phyloP scores from a whole-genome alignment of 805 yeast genomes.

The Candida ponderosae region DNA sequence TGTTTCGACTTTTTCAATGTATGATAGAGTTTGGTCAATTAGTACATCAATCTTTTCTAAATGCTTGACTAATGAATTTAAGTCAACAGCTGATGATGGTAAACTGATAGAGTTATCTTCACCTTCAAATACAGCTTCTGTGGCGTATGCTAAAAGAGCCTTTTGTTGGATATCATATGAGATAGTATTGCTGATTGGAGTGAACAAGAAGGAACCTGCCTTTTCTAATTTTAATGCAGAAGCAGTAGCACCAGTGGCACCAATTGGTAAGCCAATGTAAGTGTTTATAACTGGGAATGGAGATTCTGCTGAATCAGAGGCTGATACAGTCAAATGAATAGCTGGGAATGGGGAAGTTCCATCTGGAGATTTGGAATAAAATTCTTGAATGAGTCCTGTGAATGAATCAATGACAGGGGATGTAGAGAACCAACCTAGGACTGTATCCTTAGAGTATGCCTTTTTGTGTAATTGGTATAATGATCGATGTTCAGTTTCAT shows the following conservation, averaged over 20 bases:
- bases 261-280: constrained; percentile 73
- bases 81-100: constrained; percentile 30
- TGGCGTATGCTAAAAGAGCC: constrained; percentile 42
- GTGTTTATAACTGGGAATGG: constrained; percentile 52
- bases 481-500: constrained; percentile 65
- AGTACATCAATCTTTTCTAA: constrained; percentile 36
- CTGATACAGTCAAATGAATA: constrained; percentile 65
- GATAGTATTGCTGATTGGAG: constrained; percentile 66
- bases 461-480: constrained; percentile 66
- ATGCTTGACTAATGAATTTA: constrained; percentile 38
- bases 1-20: constrained; percentile 34
- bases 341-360: constrained; percentile 73
- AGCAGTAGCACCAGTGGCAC: constrained; percentile 37
- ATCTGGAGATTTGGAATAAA: constrained; percentile 61
- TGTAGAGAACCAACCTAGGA: constrained; percentile 82
- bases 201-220: constrained; percentile 46
- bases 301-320: constrained; percentile 35
- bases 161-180: constrained; percentile 51
- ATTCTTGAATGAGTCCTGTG: constrained; percentile 74
- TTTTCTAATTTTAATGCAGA: constrained; percentile 30
- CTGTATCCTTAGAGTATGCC: constrained; percentile 69
- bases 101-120: constrained; percentile 15
- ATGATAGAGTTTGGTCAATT: constrained; percentile 40
- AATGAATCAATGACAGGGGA: constrained; percentile 54
- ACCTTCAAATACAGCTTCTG: constrained; percentile 27